phyloP scores from a whole-genome alignment of 352 stramenopile species.

The Pythium monospermum region DNA sequence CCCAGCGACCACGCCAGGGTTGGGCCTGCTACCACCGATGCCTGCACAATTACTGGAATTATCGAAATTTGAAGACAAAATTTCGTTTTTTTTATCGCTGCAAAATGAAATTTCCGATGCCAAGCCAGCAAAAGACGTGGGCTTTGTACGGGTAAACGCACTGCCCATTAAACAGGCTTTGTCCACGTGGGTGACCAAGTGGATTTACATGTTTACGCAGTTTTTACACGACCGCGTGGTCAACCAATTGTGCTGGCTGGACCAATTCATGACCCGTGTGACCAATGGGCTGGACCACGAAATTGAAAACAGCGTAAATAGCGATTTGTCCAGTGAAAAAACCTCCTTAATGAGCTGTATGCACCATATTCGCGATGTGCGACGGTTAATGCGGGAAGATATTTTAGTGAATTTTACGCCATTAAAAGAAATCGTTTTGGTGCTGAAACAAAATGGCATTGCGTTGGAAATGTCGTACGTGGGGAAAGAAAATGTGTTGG shows the following conservation, averaged over 20 bases:
- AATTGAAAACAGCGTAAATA: slow-evolving; percentile 30
- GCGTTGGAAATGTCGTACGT: slow-evolving; percentile 85
- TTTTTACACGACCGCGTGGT: slow-evolving; percentile 89
- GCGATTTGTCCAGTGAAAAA: slow-evolving; percentile 38
- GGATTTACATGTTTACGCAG: slow-evolving; percentile 93
- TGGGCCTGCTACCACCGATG: slow-evolving; percentile 39
- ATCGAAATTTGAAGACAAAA: slow-evolving; percentile 86
- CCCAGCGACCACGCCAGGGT: background rate
- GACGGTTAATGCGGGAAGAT: slow-evolving; percentile 78
- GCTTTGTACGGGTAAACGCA: slow-evolving; percentile 90
- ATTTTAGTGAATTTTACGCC: slow-evolving; percentile 67
- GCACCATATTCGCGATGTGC: slow-evolving; percentile 86
- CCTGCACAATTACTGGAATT: slow-evolving; percentile 74
- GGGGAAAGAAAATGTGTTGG: slow-evolving; percentile 73
- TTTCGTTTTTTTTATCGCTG: slow-evolving; percentile 81
- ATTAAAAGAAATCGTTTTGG: slow-evolving; percentile 69
- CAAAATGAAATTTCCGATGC: slow-evolving; percentile 89
- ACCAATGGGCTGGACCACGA: slow-evolving; percentile 67
- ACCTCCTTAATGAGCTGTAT: slow-evolving; percentile 83
- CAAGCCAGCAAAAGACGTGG: slow-evolving; percentile 82
- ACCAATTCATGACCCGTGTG: slow-evolving; percentile 82
- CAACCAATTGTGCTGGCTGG: slow-evolving; percentile 77
- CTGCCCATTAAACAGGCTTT: slow-evolving; percentile 94
- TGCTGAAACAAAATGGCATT: slow-evolving; percentile 88
- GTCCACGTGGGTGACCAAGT: slow-evolving; percentile 93